Percentiles rank a stretch among this genome's conserved stretches.
Evolutionary conservation across 345 rosid species (phyloP).

Genomic region (Garcia nutans): DNA sequence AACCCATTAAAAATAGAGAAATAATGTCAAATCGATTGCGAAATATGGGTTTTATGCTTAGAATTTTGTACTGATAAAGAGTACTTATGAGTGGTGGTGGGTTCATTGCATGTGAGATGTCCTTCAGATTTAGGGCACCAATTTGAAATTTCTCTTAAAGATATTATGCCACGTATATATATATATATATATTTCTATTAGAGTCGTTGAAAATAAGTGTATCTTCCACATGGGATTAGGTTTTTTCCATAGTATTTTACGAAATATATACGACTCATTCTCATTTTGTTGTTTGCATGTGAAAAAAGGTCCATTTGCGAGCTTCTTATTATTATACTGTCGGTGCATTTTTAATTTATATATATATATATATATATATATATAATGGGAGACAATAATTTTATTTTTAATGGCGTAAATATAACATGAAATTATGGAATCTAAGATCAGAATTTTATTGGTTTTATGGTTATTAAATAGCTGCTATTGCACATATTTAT

Average conservation of each 20-base stretch:
- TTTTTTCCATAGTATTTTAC: neutral
- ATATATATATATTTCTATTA: neutral
- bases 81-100: neutral
- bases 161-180: neutral
- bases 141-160: neutral
- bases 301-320: conserved; percentile 9
- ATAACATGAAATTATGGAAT: too few species aligned
- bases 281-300: conserved; percentile 1
- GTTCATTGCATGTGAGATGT: conserved; percentile 28
- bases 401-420: too few species aligned
- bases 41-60: neutral
- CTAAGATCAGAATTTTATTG: too few species aligned
- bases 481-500: too few species aligned
- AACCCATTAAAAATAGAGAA: neutral
- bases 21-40: neutral
- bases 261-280: neutral
- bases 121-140: conserved; percentile 18
- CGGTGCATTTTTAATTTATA: too few species aligned
- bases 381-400: too few species aligned
- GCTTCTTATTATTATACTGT: neutral
- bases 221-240: conserved; percentile 26
- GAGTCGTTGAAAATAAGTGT: conserved; percentile 12
- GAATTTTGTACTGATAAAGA: neutral
- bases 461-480: too few species aligned
- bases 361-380: too few species aligned